phyloP scores from a whole-genome alignment of 139 green algal genomes.

The Mychonastes homosphaera region DNA sequence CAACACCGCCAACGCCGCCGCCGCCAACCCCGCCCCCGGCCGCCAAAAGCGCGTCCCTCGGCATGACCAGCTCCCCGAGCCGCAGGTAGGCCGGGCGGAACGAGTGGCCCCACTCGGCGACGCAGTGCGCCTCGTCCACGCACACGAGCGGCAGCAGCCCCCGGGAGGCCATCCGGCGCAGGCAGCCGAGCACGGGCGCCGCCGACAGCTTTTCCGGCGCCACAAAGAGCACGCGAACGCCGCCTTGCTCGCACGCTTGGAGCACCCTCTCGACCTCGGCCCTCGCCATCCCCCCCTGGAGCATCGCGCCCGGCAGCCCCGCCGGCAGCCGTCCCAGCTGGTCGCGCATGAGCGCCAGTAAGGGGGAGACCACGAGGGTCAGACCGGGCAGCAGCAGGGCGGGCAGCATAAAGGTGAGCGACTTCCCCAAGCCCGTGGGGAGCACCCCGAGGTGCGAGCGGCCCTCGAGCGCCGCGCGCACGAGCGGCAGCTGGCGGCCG shows the following conservation, averaged over 20 bases:
- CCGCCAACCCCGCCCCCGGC: too few relatives aligned
- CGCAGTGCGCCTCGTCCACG: slow-evolving; percentile 85
- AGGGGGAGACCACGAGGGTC: slow-evolving; percentile 76
- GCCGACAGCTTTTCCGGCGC: slow-evolving; percentile 79
- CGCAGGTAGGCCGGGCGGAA: slow-evolving; percentile 83
- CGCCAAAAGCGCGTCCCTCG: neutral
- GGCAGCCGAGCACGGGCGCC: slow-evolving; percentile 45
- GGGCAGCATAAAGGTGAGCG: slow-evolving; percentile 84
- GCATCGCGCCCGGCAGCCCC: slow-evolving; percentile 55
- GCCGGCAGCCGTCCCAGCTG: slow-evolving; percentile 69
- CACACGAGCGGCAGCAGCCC: slow-evolving; percentile 43
- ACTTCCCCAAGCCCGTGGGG: slow-evolving; percentile 87
- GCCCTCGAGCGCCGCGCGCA: slow-evolving; percentile 52
- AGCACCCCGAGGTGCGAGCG: slow-evolving; percentile 68
- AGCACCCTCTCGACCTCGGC: slow-evolving; percentile 20
- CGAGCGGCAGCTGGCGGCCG: slow-evolving; percentile 61
- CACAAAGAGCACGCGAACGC: slow-evolving; percentile 81
- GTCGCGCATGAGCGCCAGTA: slow-evolving; percentile 87
- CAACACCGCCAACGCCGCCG: too few relatives aligned
- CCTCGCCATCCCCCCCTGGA: slow-evolving; percentile 50
- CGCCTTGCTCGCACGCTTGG: too few relatives aligned
- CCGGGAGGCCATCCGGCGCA: too few relatives aligned
- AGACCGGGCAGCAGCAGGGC: slow-evolving; percentile 64
- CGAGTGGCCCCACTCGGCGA: slow-evolving; percentile 92
- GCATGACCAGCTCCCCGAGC: slow-evolving; percentile 31